Conservation (phyloP, 371 early-diverging fungal genomes). For the Mucor velutinosus region DNA sequence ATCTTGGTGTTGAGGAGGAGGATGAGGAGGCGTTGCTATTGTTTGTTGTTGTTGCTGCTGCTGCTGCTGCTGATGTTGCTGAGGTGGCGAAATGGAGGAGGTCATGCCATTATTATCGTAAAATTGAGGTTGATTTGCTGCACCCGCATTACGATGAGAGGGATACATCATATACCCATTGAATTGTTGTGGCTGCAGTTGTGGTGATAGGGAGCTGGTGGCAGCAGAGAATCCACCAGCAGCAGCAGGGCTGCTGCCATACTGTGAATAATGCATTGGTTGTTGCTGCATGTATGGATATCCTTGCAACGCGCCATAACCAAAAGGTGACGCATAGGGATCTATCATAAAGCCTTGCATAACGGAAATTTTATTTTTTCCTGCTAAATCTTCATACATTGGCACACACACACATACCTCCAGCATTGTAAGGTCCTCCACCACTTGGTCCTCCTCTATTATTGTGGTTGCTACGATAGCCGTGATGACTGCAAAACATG, state of each 20-base stretch:
- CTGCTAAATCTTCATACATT: background rate
- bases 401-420: background rate
- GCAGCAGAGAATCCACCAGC: background rate
- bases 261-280: background rate
- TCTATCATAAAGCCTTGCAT: slow-evolving; percentile 12
- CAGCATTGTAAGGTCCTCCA: slow-evolving; percentile 6
- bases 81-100: background rate
- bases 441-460: background rate
- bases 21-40: background rate
- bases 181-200: background rate
- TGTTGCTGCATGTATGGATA: slow-evolving; percentile 10
- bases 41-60: background rate
- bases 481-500: background rate
- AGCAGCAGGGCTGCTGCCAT: background rate
- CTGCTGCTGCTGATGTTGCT: background rate
- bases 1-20: background rate
- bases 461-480: background rate
- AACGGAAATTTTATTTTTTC: background rate
- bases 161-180: background rate
- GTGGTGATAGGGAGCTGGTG: background rate
- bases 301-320: slow-evolving; percentile 1
- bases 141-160: background rate
- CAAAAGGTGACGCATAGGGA: slow-evolving; percentile 9
- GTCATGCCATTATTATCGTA: background rate
- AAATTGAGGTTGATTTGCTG: background rate